These are phyloP conservation scores for Crucihimalaya himalaica DNA, from an alignment of 345 rosid species.

Conservation along the genomic window DNA sequence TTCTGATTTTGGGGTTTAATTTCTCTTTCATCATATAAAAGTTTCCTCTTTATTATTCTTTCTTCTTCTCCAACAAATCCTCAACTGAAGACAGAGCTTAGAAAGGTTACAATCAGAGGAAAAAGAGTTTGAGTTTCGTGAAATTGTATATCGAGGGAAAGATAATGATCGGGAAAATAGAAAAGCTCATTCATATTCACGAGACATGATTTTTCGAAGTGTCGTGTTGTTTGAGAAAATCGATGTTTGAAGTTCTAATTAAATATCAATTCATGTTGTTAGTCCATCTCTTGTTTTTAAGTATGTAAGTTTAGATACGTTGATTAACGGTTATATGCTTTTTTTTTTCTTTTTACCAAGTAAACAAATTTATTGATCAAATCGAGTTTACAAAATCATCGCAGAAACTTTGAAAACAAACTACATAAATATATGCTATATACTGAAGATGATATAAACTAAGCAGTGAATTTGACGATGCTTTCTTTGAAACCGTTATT, in stretches of 20 bases:
- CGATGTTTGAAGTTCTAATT: background rate
- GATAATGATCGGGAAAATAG: background rate
- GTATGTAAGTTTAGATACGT: no score
- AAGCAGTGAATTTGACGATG: no score
- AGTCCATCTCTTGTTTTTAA: no score
- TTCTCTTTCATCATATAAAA: conserved; percentile 17
- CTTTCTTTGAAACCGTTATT: no score
- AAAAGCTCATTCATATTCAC: background rate
- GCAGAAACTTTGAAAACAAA: no score
- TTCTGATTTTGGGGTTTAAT: conserved; percentile 26
- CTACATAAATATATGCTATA: no score
- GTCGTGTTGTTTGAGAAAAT: background rate
- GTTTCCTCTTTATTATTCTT: background rate
- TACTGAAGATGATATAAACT: no score
- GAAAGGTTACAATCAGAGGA: background rate
- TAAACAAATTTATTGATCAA: no score
- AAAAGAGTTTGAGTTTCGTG: background rate
- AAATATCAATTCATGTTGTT: background rate
- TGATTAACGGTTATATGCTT: no score
- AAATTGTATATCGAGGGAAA: background rate
- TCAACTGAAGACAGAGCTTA: background rate
- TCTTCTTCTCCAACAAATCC: background rate
- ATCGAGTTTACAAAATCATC: no score
- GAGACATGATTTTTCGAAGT: background rate
- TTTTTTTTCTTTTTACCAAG: no score